Conservation (phyloP, 2,329 filamentous ascomycete species). For the Ascochyta pisi region DNA sequence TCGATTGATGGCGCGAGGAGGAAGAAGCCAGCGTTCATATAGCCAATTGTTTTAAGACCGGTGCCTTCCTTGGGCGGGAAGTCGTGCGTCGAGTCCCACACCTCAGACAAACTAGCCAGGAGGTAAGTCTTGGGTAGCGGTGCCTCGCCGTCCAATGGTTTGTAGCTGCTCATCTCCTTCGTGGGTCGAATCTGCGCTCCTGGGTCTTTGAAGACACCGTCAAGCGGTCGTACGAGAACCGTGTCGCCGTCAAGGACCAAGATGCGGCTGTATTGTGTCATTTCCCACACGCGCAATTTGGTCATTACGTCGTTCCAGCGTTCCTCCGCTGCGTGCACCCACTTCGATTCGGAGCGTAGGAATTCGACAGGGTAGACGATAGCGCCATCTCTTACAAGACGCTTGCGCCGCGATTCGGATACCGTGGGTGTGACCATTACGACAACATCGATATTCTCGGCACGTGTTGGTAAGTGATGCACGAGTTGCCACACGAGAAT, state of each 20-base stretch:
- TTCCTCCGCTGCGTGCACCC: slow-evolving; percentile 21
- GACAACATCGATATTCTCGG: slow-evolving; percentile 29
- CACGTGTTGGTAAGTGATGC: slow-evolving; percentile 32
- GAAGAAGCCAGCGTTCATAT: slow-evolving; percentile 51
- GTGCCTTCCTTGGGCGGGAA: slow-evolving; percentile 43
- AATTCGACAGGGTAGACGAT: slow-evolving; percentile 35
- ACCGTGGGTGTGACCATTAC: slow-evolving; percentile 39
- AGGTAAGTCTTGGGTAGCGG: slow-evolving; percentile 42
- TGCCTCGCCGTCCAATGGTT: slow-evolving; percentile 29
- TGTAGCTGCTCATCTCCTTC: slow-evolving; percentile 15
- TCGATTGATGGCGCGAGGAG: slow-evolving; percentile 40
- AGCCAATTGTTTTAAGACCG: slow-evolving; percentile 38
- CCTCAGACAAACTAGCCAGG: slow-evolving; percentile 45
- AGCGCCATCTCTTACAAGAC: slow-evolving; percentile 36
- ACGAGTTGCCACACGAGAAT: slow-evolving; percentile 44
- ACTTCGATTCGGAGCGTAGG: slow-evolving; percentile 26
- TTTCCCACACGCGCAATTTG: slow-evolving; percentile 50
- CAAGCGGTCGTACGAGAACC: slow-evolving; percentile 38
- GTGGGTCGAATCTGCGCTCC: slow-evolving; percentile 27
- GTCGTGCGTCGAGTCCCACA: slow-evolving; percentile 37
- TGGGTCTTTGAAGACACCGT: slow-evolving; percentile 47
- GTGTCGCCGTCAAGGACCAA: slow-evolving; percentile 49
- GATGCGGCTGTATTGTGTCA: slow-evolving; percentile 46
- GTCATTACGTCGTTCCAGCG: slow-evolving; percentile 48
- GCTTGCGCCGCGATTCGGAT: slow-evolving; percentile 23